Conservation (phyloP, 2,329 filamentous ascomycete species). For the Talaromyces sp. region DNA sequence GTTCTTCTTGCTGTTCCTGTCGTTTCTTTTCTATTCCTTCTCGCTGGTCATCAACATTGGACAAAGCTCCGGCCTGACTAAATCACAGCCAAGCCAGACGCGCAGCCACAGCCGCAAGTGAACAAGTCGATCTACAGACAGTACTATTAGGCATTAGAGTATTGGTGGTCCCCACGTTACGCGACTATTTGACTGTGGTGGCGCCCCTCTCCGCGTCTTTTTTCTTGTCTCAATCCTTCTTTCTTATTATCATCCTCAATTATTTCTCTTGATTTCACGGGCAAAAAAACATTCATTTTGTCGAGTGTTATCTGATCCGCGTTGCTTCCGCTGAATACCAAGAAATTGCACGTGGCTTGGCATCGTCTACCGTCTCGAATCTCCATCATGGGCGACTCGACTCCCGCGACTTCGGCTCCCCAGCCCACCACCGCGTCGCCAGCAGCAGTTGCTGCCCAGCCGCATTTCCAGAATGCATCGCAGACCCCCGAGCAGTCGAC, state of each 20-base stretch:
- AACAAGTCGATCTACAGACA: background rate
- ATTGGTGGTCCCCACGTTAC: slow-evolving; percentile 4
- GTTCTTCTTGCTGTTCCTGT: background rate
- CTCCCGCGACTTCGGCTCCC: slow-evolving; percentile 12
- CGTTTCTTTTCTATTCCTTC: slow-evolving; percentile 3
- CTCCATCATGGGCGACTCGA: slow-evolving; percentile 16
- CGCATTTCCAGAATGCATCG: slow-evolving; percentile 1
- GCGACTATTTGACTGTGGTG: slow-evolving; percentile 14
- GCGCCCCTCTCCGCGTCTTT: slow-evolving; percentile 7
- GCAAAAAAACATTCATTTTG: background rate
- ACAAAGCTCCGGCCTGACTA: background rate
- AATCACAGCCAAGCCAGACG: background rate
- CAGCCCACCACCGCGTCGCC: slow-evolving; percentile 6
- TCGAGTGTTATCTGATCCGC: background rate
- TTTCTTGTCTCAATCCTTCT: slow-evolving; percentile 5
- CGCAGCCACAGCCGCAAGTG: background rate
- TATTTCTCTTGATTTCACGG: background rate
- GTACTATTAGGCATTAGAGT: background rate
- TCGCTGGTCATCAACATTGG: background rate
- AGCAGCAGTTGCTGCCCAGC: slow-evolving; percentile 2
- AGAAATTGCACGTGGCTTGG: slow-evolving; percentile 23
- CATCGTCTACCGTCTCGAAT: slow-evolving; percentile 8
- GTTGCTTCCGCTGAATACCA: slow-evolving; percentile 14
- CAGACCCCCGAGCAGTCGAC: slow-evolving; percentile 11
- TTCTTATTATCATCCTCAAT: slow-evolving; percentile 3